Base-by-base conservation (phyloP, 345 rosid genomes). In the Populus nigra region DNA sequence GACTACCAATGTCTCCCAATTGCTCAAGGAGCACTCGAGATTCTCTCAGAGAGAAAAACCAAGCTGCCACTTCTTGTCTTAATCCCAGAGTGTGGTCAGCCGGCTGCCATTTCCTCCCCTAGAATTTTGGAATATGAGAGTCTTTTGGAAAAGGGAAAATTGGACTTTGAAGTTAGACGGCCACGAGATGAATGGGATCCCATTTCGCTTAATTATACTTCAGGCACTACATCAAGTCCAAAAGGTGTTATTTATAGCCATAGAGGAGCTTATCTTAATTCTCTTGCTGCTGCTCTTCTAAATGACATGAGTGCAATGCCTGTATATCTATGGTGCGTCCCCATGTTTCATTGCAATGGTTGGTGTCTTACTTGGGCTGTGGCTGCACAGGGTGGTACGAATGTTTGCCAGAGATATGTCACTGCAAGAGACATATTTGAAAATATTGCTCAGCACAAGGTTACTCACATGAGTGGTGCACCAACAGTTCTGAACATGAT, bases 11-110 rank as follows among this genome's bases (percentile, higher is more conserved):
- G 85, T 67, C 81, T 88, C 68, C 79, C 38, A 63, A 39, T 87
- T 80, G 86, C 81, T 72, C 79, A 74, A 71, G 90, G 85, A 68
- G 91, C 93, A 68, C n/a, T 88, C 68, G 74, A 82, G 72, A 84
- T 84, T 61, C 81, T 88, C 33, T 82, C 88, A 63, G 72, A 88
- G 79, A 43, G 69, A 7, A 43, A 43, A 4, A n/a, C 79, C 77
- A 85, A 84, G 57, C 72, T 78, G 77, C 93, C 93, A 5, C 75
- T 71, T 73, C 71, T 90, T 27, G 79, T 90, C 61, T n/a, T 85
- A 74, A 80, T 87, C 65, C 65, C 70, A 31, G 89, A 90, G 33
- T 57, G 65, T 59, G 68, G 27, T 65, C 77, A 68, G 50, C 35
- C 73, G 22, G 76, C 71, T 33, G 59, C 69, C 13, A 45, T 49